phyloP scores from a whole-genome alignment of 2,329 filamentous ascomycete species.

The Scopulariopsis brevicaulis region DNA sequence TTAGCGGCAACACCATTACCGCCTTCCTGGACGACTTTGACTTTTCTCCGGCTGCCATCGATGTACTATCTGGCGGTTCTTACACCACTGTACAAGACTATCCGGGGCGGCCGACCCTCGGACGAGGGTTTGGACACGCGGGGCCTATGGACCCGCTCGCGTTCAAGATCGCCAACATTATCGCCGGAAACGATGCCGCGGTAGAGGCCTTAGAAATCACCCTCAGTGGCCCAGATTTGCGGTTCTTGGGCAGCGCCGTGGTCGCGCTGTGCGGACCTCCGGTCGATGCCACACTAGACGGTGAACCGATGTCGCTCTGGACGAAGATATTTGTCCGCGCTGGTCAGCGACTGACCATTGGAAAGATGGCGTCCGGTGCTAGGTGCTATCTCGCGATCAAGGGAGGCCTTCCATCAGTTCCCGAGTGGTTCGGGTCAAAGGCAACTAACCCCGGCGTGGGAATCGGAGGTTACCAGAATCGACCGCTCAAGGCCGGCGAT shows the following conservation, averaged over 20 bases:
- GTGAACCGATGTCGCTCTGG: conserved; percentile 28
- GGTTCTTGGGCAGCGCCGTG: conserved; percentile 40
- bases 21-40: conserved; percentile 32
- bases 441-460: conserved; percentile 43
- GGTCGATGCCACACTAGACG: conserved; percentile 40
- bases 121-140: conserved; percentile 44
- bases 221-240: conserved; percentile 44
- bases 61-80: conserved; percentile 42
- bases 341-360: conserved; percentile 29
- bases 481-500: not conserved
- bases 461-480: conserved; percentile 12
- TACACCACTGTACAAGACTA: conserved; percentile 49
- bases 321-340: conserved; percentile 35
- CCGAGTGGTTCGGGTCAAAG: conserved; percentile 46
- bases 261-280: conserved; percentile 41
- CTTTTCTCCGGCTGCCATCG: conserved; percentile 27
- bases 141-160: conserved; percentile 51
- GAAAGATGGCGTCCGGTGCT: conserved; percentile 35
- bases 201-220: conserved; percentile 49
- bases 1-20: conserved; percentile 40
- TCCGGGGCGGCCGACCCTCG: conserved; percentile 42
- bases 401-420: conserved; percentile 25
- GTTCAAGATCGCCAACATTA: conserved; percentile 43
- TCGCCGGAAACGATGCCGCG: conserved; percentile 42
- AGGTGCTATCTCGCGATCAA: conserved; percentile 41